Conservation (phyloP, 2,329 filamentous ascomycete genomes). For the Curvularia sp. region DNA sequence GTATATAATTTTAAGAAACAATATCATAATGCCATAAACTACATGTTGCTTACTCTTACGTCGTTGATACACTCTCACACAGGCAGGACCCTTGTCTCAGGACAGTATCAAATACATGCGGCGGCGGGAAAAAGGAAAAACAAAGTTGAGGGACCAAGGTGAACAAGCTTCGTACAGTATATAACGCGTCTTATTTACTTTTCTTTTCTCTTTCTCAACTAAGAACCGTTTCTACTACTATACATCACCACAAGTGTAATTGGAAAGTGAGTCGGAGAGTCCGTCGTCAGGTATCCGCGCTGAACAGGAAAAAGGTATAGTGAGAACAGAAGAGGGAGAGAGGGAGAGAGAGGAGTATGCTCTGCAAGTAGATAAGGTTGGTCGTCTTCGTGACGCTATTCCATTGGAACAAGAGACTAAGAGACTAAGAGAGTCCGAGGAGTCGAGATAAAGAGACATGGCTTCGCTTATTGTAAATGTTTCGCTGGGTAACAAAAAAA, state of each 20-base stretch:
- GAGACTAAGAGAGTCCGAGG: neutral
- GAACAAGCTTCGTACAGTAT: neutral
- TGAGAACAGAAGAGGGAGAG: neutral
- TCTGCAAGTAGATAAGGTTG: neutral
- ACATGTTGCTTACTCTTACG: neutral
- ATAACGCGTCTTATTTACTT: neutral
- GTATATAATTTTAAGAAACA: neutral
- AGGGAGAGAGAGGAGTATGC: slow-evolving; percentile 14
- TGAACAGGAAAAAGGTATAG: neutral
- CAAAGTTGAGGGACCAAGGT: neutral
- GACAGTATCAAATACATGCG: too few relatives aligned
- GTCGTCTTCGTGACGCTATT: slow-evolving; percentile 6
- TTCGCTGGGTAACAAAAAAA: neutral
- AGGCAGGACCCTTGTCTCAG: too few relatives aligned
- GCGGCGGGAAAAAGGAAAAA: neutral
- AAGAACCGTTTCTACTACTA: neutral
- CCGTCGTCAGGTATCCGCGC: neutral
- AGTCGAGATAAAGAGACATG: neutral
- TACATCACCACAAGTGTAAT: neutral
- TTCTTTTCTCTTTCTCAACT: neutral
- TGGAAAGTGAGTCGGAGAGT: neutral
- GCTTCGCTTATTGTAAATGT: neutral
- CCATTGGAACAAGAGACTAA: neutral
- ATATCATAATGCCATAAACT: neutral
- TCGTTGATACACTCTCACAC: too few relatives aligned